These are phyloP conservation scores for Trypanosoma congolense DNA, from an alignment of 208 protist species.

Conservation along the genomic window DNA sequence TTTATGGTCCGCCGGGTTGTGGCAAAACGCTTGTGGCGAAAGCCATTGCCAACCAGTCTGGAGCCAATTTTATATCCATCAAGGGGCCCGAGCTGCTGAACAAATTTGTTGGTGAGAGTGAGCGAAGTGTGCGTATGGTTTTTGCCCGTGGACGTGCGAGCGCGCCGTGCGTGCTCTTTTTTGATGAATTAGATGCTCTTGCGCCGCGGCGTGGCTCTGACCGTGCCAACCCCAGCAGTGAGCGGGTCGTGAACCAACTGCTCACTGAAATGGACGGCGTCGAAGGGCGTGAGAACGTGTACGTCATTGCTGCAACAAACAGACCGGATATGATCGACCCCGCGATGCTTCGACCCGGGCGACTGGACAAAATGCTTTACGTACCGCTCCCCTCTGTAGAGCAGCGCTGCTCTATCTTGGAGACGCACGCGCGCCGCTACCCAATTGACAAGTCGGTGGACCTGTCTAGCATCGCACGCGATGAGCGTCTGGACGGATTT, in stretches of 20 bases:
- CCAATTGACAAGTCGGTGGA: slow-evolving; percentile 80
- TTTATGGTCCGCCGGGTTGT: slow-evolving; percentile 98
- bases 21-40: slow-evolving; percentile 96
- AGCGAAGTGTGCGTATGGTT: slow-evolving; percentile 96
- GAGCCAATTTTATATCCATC: slow-evolving; percentile 98
- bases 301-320: slow-evolving; percentile 98
- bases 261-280: slow-evolving; percentile 99
- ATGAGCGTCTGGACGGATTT: slow-evolving; percentile 85
- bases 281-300: slow-evolving; percentile 92
- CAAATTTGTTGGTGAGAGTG: slow-evolving; percentile 99
- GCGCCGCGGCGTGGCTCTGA: slow-evolving; percentile 90
- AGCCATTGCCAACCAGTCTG: slow-evolving; percentile 92
- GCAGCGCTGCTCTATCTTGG: slow-evolving; percentile 89
- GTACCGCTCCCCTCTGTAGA: slow-evolving; percentile 90
- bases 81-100: slow-evolving; percentile 98
- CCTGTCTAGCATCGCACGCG: slow-evolving; percentile 66
- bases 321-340: slow-evolving; percentile 98
- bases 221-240: slow-evolving; percentile 84
- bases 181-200: slow-evolving; percentile 99
- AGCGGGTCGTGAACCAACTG: slow-evolving; percentile 99
- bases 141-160: slow-evolving; percentile 91
- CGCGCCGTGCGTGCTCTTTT: slow-evolving; percentile 98
- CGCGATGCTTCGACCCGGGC: slow-evolving; percentile 96
- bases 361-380: slow-evolving; percentile 96
- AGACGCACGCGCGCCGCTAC: slow-evolving; percentile 84